Conservation (phyloP, 768 basidiomycete species). For the Boletus patriciae region DNA sequence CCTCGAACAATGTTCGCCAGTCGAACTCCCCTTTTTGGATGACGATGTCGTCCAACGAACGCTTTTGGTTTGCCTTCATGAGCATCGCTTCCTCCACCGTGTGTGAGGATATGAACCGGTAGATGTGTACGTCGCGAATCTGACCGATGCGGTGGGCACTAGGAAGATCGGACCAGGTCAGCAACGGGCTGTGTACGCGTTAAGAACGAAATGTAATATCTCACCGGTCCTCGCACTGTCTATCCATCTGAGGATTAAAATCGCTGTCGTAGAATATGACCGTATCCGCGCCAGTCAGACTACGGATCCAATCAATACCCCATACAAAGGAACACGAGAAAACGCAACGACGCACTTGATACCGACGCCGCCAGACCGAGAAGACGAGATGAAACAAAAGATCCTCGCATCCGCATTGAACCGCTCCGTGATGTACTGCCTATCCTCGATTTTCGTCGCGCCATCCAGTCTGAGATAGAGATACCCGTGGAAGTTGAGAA, state of each 20-base stretch:
- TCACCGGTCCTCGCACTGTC: slow-evolving; percentile 91
- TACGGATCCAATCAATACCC: slow-evolving; percentile 31
- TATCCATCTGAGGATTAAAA: slow-evolving; percentile 97
- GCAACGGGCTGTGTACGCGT: not conserved
- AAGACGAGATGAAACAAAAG: slow-evolving; percentile 88
- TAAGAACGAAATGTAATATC: slow-evolving; percentile 18
- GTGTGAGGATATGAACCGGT: slow-evolving; percentile 85
- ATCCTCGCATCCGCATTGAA: slow-evolving; percentile 77
- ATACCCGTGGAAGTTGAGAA: slow-evolving; percentile 90
- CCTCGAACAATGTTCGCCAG: slow-evolving; percentile 82
- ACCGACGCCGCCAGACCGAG: slow-evolving; percentile 81
- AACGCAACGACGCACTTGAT: slow-evolving; percentile 70
- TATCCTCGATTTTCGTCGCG: slow-evolving; percentile 91
- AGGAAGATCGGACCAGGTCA: slow-evolving; percentile 2
- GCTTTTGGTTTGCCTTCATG: slow-evolving; percentile 97
- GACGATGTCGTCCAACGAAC: slow-evolving; percentile 84
- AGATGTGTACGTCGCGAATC: slow-evolving; percentile 94
- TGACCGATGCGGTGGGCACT: slow-evolving; percentile 99
- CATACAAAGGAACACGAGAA: slow-evolving; percentile 13
- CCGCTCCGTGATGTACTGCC: slow-evolving; percentile 87
- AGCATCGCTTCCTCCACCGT: slow-evolving; percentile 97
- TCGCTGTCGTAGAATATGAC: slow-evolving; percentile 98
- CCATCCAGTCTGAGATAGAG: slow-evolving; percentile 94
- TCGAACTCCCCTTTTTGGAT: slow-evolving; percentile 95
- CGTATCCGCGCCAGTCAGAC: slow-evolving; percentile 87